phyloP scores from a whole-genome alignment of 2,329 filamentous ascomycete genomes.

The Cytospora leucostoma region DNA sequence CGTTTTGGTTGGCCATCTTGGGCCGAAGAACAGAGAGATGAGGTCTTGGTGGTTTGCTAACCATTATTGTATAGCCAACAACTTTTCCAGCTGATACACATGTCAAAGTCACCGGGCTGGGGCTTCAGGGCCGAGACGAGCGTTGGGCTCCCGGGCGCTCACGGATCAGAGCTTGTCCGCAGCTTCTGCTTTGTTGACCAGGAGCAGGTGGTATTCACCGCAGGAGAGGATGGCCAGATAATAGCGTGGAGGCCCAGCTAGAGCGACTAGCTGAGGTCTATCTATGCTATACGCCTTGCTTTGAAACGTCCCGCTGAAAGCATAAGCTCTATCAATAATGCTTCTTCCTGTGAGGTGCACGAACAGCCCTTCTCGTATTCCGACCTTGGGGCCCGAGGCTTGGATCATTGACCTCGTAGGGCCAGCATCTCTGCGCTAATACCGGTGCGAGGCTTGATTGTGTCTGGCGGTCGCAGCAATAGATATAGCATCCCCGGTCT shows the following conservation, averaged over 20 bases:
- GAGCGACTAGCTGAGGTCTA: background rate
- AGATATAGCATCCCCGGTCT: background rate
- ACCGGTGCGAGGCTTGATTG: background rate
- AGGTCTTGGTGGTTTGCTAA: slow-evolving; percentile 21
- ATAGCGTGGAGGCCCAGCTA: slow-evolving; percentile 54
- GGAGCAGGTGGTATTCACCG: slow-evolving; percentile 59
- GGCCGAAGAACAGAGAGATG: no score
- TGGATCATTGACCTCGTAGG: background rate
- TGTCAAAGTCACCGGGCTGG: slow-evolving; percentile 57
- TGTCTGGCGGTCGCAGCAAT: background rate
- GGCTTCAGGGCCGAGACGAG: slow-evolving; percentile 54
- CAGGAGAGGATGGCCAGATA: slow-evolving; percentile 59
- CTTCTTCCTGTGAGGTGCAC: background rate
- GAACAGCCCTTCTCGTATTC: background rate
- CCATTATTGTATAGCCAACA: slow-evolving; percentile 46
- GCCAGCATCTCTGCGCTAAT: background rate
- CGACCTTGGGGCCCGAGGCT: background rate
- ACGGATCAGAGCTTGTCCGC: slow-evolving; percentile 64
- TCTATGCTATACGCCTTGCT: no score
- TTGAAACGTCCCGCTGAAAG: no score
- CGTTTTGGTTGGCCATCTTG: slow-evolving; percentile 36
- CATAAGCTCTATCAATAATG: background rate
- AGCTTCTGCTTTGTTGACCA: slow-evolving; percentile 66
- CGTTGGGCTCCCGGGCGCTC: slow-evolving; percentile 62
- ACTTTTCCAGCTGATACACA: slow-evolving; percentile 61